phyloP scores from a whole-genome alignment of 225 moss, liverwort and hornwort genomes.

The Rhytidiadelphus loreus region DNA sequence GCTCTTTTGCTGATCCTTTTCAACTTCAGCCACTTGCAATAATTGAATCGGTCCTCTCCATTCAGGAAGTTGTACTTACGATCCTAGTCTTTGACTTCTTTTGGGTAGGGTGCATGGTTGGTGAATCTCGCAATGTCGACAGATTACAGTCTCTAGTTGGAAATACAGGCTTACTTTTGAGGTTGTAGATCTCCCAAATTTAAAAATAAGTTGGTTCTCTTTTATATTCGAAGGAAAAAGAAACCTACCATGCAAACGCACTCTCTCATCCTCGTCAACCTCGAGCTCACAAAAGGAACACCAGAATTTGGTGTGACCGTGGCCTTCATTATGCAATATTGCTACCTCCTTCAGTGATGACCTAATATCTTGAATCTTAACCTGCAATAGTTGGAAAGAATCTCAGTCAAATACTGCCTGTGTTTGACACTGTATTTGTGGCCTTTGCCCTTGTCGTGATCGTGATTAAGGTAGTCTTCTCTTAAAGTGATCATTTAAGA shows the following conservation, averaged over 20 bases:
- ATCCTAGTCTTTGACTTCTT: neutral
- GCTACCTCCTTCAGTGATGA: constrained; percentile 42
- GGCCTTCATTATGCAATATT: neutral
- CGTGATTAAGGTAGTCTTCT: no score
- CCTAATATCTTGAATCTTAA: constrained; percentile 22
- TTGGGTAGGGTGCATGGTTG: neutral
- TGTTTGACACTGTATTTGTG: no score
- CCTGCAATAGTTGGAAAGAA: no score
- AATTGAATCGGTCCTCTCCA: neutral
- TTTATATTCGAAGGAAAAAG: neutral
- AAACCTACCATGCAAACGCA: constrained; percentile 29
- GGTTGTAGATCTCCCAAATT: no score
- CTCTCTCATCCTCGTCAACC: constrained; percentile 27
- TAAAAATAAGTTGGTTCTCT: no score
- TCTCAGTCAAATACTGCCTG: no score
- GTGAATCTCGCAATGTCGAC: neutral
- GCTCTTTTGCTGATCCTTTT: neutral
- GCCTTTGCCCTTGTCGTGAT: no score
- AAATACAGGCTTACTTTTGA: neutral
- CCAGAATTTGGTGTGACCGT: constrained; percentile 51
- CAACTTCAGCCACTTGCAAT: neutral
- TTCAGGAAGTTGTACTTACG: neutral
- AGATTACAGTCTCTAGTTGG: neutral
- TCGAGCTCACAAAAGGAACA: constrained; percentile 81
- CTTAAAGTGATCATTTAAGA: no score